Percentiles rank a stretch among this genome's conserved stretches.
These are phyloP conservation scores for Dactylellina leptospora DNA, from an alignment of 2,329 filamentous ascomycete species.

Conservation along the genomic window DNA sequence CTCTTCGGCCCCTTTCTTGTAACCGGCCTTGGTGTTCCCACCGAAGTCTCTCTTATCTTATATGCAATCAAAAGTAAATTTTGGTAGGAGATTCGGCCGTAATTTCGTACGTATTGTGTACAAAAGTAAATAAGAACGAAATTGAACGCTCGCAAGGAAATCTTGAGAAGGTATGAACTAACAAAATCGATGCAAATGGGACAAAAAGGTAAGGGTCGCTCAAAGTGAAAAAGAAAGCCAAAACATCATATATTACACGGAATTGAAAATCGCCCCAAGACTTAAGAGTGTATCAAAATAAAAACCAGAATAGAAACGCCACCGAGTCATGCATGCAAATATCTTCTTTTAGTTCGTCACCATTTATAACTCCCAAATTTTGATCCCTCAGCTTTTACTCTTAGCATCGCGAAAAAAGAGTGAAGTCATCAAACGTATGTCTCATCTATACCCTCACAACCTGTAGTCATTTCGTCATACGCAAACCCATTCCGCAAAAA, in stretches of 20 bases:
- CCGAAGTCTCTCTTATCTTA: no score
- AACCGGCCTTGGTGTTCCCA: no score
- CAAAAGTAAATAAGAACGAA: neutral
- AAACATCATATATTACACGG: constrained; percentile 48
- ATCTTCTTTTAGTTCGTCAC: neutral
- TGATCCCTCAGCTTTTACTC: constrained; percentile 7
- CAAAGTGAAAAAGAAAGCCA: constrained; percentile 56
- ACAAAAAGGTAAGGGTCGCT: constrained; percentile 54
- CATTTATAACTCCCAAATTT: constrained; percentile 1
- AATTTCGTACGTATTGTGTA: constrained; percentile 25
- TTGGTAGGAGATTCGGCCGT: constrained; percentile 52
- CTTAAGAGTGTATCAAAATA: neutral
- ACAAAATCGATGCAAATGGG: constrained; percentile 8
- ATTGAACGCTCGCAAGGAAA: neutral
- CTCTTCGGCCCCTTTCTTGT: no score
- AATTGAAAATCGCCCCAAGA: constrained; percentile 32
- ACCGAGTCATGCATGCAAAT: constrained; percentile 2
- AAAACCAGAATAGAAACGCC: constrained; percentile 14
- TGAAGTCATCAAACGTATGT: no score
- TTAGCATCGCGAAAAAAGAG: no score
- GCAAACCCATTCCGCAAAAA: constrained; percentile 88
- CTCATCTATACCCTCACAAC: no score
- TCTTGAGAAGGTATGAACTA: neutral
- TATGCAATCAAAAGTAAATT: no score
- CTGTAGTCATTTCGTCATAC: constrained; percentile 59